These are phyloP conservation scores for Calophaca sinica DNA, from an alignment of 306 rosid genomes.

Conservation along the genomic window DNA sequence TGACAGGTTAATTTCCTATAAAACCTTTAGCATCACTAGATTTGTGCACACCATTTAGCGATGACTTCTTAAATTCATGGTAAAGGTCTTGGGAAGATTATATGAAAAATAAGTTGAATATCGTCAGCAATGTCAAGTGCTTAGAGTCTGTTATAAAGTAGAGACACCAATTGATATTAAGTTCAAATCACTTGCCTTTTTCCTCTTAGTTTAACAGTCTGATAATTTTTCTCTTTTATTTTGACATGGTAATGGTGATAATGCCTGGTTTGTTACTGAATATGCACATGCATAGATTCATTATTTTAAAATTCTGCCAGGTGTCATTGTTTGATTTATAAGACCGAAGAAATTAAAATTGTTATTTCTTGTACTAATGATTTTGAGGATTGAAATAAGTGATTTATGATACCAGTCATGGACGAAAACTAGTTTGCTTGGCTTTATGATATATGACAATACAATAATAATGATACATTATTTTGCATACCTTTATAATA, in stretches of 20 bases:
- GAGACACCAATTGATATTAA: conserved; percentile 21
- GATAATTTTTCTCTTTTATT: neutral
- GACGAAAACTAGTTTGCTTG: no score
- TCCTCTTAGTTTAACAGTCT: conserved; percentile 8
- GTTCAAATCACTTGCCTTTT: neutral
- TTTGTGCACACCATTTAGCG: conserved; percentile 22
- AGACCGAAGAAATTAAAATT: conserved; percentile 15
- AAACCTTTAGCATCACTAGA: conserved; percentile 28
- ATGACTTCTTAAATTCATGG: conserved; percentile 27
- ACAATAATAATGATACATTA: no score
- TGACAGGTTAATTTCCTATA: conserved; percentile 68
- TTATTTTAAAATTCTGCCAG: conserved; percentile 15
- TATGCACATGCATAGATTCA: neutral
- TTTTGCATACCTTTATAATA: no score
- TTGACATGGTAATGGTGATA: conserved; percentile 1
- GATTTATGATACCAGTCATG: no score
- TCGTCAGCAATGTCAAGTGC: neutral
- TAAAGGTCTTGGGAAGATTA: conserved; percentile 20
- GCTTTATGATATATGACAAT: no score
- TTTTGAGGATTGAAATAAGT: no score
- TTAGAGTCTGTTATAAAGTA: neutral
- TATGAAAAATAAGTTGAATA: conserved; percentile 21
- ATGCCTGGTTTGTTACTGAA: neutral
- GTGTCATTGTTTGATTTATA: conserved; percentile 1
- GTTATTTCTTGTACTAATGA: neutral